Percentiles rank a stretch among this genome's conserved stretches.
Conservation (phyloP, 2,329 filamentous ascomycete genomes). For the Lecanicillium sp. region DNA sequence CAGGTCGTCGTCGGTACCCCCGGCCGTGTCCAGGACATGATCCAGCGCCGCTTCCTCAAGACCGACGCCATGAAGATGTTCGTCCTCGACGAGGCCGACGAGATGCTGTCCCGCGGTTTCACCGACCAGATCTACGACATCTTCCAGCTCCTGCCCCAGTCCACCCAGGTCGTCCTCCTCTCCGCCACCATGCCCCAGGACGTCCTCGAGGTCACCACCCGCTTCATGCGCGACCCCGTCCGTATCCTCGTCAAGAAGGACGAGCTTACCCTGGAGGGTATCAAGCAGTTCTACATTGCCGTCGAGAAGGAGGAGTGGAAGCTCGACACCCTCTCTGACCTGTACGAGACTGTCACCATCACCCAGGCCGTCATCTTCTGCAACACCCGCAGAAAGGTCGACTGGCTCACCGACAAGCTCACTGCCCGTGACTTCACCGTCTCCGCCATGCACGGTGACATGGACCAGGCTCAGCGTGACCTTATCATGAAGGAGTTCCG, state of each 20-base stretch:
- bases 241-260: constrained; percentile 99
- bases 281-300: constrained; percentile 99
- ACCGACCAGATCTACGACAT: constrained; percentile 99
- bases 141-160: constrained; percentile 97
- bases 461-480: constrained; percentile 97
- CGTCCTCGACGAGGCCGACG: constrained; percentile 97
- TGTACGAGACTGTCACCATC: constrained; percentile 99
- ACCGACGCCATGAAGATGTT: constrained; percentile 99
- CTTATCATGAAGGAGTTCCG: constrained; percentile 99
- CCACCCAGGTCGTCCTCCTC: constrained; percentile 95
- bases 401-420: constrained; percentile 99
- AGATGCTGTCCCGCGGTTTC: constrained; percentile 99
- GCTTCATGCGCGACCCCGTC: constrained; percentile 99
- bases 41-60: constrained; percentile 93
- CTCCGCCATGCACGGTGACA: constrained; percentile 99
- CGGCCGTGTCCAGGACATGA: constrained; percentile 99
- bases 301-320: constrained; percentile 99
- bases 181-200: constrained; percentile 99
- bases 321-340: constrained; percentile 94
- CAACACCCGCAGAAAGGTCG: constrained; percentile 99
- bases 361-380: constrained; percentile 99
- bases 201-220: constrained; percentile 97
- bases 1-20: constrained; percentile 98
- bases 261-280: constrained; percentile 98
- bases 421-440: constrained; percentile 98